Conservation (phyloP, 495 filamentous ascomycete species). For the Podospora pseudoanserina region DNA sequence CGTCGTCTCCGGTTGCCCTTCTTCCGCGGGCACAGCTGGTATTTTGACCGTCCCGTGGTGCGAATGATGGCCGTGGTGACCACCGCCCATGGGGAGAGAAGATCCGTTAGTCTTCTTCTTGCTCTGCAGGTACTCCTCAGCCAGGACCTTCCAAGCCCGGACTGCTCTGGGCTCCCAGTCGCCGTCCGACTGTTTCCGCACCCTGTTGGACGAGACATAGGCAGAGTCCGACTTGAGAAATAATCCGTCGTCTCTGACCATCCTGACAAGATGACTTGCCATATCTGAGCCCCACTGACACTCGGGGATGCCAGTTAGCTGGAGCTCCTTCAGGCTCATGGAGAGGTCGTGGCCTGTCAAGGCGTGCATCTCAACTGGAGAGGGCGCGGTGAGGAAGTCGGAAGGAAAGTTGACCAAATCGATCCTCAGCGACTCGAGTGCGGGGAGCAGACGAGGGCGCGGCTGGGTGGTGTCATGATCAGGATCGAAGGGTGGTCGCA, state of each 20-base stretch:
- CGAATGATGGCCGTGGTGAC: conserved; percentile 12
- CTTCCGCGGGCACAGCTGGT: conserved; percentile 36
- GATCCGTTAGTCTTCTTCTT: background rate
- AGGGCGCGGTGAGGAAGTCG: conserved; percentile 31
- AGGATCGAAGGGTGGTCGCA: conserved; percentile 38
- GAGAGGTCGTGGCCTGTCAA: conserved; percentile 42
- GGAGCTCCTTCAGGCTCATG: conserved; percentile 42
- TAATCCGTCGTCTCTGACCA: conserved; percentile 46
- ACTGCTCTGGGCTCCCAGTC: conserved; percentile 29
- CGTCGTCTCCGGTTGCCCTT: conserved; percentile 37
- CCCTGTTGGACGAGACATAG: conserved; percentile 31
- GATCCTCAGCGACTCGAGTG: conserved; percentile 39
- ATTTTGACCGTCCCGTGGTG: conserved; percentile 6
- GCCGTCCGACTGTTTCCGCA: conserved; percentile 30
- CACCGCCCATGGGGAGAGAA: background rate
- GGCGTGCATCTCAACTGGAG: conserved; percentile 31
- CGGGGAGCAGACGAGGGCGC: conserved; percentile 40
- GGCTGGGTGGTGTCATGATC: conserved; percentile 21
- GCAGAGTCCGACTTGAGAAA: conserved; percentile 34
- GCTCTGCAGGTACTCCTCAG: conserved; percentile 14
- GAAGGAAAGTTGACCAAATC: conserved; percentile 47
- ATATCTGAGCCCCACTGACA: conserved; percentile 35
- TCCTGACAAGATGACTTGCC: conserved; percentile 33
- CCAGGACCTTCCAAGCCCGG: conserved; percentile 32
- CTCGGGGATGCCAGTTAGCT: conserved; percentile 40